A percentile compares a stretch with the other conserved stretches of the same genome.
Evolutionary conservation across 768 basidiomycete genomes (phyloP).

Genomic region (Suillus plorans): DNA sequence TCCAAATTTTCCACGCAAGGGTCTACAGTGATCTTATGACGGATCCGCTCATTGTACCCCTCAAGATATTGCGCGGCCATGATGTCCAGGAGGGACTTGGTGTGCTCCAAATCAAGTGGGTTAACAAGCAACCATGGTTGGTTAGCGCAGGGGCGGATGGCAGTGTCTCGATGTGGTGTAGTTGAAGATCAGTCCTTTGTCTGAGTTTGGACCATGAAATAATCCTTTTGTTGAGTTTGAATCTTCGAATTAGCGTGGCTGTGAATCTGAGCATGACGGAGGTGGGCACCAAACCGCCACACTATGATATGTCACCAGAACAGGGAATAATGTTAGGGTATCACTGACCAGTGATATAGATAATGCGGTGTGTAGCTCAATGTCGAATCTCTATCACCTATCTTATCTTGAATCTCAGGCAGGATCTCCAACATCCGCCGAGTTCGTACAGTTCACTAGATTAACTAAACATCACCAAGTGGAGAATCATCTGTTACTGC

Average conservation of each 20-base stretch:
- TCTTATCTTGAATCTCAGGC: background rate
- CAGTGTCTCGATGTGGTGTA: conserved; percentile 84
- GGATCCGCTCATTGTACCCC: conserved; percentile 94
- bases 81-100: conserved; percentile 82
- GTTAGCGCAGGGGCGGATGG: conserved; percentile 94
- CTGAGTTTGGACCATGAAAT: conserved; percentile 25
- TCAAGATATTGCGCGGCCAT: conserved; percentile 96
- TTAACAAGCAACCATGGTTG: conserved; percentile 87
- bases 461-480: background rate
- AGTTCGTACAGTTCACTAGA: background rate
- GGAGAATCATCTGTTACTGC: background rate
- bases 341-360: background rate
- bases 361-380: background rate
- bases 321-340: background rate
- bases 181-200: conserved; percentile 42
- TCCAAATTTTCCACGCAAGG: conserved; percentile 95
- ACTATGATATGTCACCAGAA: background rate
- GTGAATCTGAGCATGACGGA: conserved; percentile 2
- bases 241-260: background rate
- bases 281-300: background rate
- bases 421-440: conserved; percentile 1
- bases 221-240: conserved; percentile 2
- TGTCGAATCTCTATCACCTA: background rate
- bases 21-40: conserved; percentile 96
- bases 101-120: conserved; percentile 90